Base-by-base conservation (phyloP, 148 eudicot genomes). In the Cornus controversa region DNA sequence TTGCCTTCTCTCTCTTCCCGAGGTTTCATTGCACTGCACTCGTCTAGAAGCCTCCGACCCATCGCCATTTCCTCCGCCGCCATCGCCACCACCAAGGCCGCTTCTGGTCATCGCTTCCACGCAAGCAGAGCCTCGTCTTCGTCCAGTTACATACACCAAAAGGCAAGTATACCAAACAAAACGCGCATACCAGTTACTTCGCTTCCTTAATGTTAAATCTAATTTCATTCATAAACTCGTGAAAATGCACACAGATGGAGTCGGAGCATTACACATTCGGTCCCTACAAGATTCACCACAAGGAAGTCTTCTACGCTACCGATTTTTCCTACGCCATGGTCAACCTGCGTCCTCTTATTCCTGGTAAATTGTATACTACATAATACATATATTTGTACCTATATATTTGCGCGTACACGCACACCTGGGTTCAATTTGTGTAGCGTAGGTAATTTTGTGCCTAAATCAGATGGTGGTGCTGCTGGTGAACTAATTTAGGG, bases 341-440 rank as follows among this genome's bases (percentile, higher is more conserved):
- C 79, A 94, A 94, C 76, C 86, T 94, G 75, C 97, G 98, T 72
- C 98, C 98, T 25, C 76, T 92, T 81, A 76, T 91, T 83, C 95
- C 98, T 87, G 98, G 98, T 94, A 90, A 77, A 70, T 65, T 25
- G 26, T 70, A 20, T 5, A 8, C 27, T n/a, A 7, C 6, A 11
- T 68, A 18, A 4, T 50, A 60, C 22, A 15, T 54, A 54, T 15
- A 54, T 14, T 1, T 34, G 0, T 45, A 6, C 8, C 3, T 50
- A 16, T 27, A 10, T 23, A 14, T 75, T 0, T 54, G 60, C 22
- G 20, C 5, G 60, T 6, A 5, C 60, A 3, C 25, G 25, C 64
- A 4, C 25, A 60, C 8, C 22, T 60, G 64, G 8, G 2, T 22
- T 54, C 60, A 54, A 8, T 54, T 60, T 60, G 7, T 6, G 5